Evolutionary conservation across 2,329 filamentous ascomycete species (phyloP).

Genomic region (Botrytis aclada): DNA sequence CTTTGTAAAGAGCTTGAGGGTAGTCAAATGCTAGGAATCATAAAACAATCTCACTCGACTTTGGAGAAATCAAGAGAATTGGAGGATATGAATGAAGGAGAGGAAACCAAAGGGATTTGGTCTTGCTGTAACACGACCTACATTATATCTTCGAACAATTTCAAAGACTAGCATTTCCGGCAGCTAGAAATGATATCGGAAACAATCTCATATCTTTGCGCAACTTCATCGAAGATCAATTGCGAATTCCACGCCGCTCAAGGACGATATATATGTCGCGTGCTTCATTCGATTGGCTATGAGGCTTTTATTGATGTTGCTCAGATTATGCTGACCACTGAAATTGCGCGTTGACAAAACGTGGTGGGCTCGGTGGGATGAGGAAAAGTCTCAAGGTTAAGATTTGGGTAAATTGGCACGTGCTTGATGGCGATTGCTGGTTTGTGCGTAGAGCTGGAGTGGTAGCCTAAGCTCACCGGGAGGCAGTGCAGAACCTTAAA

Average conservation of each 20-base stretch:
- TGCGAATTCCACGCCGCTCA: neutral
- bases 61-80: neutral
- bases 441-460: neutral
- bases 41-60: neutral
- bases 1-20: neutral
- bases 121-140: neutral
- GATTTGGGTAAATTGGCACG: neutral
- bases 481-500: neutral
- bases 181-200: neutral
- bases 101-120: neutral
- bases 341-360: constrained; percentile 10
- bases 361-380: neutral
- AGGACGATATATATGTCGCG: constrained; percentile 15
- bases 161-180: neutral
- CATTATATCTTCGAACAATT: neutral
- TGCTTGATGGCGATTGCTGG: neutral
- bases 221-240: constrained; percentile 9
- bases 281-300: constrained; percentile 21
- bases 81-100: neutral
- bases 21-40: neutral
- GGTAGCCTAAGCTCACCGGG: neutral
- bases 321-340: neutral
- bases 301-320: constrained; percentile 6
- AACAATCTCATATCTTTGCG: neutral
- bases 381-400: neutral